Percentiles rank a stretch among this genome's conserved stretches.
These are phyloP conservation scores for Fusarium torulosum DNA, from an alignment of 2,329 filamentous ascomycete genomes.

Conservation along the genomic window DNA sequence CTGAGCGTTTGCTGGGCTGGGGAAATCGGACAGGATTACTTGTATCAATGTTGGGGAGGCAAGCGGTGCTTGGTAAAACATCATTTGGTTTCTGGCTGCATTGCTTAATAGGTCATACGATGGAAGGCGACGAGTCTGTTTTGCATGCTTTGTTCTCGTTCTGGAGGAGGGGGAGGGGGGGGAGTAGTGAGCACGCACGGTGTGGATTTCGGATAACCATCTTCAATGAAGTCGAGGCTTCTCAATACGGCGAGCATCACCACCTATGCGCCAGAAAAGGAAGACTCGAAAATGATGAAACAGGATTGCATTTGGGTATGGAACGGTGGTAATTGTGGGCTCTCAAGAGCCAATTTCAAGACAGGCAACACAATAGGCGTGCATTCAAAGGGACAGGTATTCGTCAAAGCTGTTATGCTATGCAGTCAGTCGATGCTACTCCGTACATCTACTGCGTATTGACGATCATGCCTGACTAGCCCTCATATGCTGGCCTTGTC, in stretches of 20 bases:
- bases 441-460: not conserved
- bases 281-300: conserved; percentile 13
- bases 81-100: conserved; percentile 36
- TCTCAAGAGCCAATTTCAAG: conserved; percentile 31
- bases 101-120: conserved; percentile 30
- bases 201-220: not conserved
- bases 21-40: conserved; percentile 37
- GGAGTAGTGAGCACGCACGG: conserved; percentile 4
- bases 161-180: too few species aligned
- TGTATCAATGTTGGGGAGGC: conserved; percentile 36
- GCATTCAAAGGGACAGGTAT: conserved; percentile 12
- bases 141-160: conserved; percentile 29
- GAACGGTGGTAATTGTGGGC: conserved; percentile 37
- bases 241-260: conserved; percentile 25
- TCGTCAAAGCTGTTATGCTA: conserved; percentile 24
- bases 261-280: conserved; percentile 30
- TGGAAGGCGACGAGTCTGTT: conserved; percentile 37
- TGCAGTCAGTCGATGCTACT: not conserved
- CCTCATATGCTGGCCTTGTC: conserved; percentile 19
- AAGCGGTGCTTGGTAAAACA: conserved; percentile 43
- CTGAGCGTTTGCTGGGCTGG: conserved; percentile 20
- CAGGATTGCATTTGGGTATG: conserved; percentile 29
- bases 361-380: conserved; percentile 26
- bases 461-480: conserved; percentile 4
- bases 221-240: conserved; percentile 1